These are phyloP conservation scores for Boletus rex-veris DNA, from an alignment of 768 basidiomycete genomes.

Conservation along the genomic window DNA sequence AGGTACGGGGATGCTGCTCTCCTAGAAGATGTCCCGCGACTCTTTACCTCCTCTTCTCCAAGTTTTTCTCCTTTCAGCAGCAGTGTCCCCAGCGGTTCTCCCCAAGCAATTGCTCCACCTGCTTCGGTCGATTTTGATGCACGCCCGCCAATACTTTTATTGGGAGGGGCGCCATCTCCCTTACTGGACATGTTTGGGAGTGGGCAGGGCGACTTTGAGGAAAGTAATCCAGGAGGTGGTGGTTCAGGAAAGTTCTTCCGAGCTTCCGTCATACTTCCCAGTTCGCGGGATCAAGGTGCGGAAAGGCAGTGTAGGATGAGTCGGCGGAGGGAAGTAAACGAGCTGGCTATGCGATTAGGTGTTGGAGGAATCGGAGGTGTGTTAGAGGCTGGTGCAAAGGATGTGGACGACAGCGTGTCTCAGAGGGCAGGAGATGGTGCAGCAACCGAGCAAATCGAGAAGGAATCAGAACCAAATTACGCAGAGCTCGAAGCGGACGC, in stretches of 20 bases:
- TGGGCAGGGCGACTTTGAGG: slow-evolving; percentile 18
- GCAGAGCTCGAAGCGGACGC: slow-evolving; percentile 18
- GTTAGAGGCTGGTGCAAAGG: slow-evolving; percentile 35
- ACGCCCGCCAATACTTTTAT: slow-evolving; percentile 23
- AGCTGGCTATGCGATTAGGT: slow-evolving; percentile 80
- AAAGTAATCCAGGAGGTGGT: slow-evolving; percentile 9
- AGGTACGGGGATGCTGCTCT: slow-evolving; percentile 50
- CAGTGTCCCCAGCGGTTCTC: not conserved
- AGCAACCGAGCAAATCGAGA: slow-evolving; percentile 4
- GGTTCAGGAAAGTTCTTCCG: slow-evolving; percentile 52
- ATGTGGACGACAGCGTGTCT: not conserved
- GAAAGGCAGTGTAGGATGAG: slow-evolving; percentile 58
- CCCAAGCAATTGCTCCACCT: slow-evolving; percentile 24
- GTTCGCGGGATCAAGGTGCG: slow-evolving; percentile 45
- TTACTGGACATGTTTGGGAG: slow-evolving; percentile 25
- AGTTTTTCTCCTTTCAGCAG: slow-evolving; percentile 5
- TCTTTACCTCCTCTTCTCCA: slow-evolving; percentile 34
- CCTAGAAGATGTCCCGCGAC: slow-evolving; percentile 60
- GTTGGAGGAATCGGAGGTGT: slow-evolving; percentile 71
- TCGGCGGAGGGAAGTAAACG: slow-evolving; percentile 73
- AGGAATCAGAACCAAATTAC: not conserved
- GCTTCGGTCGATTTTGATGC: slow-evolving; percentile 27
- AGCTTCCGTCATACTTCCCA: slow-evolving; percentile 66
- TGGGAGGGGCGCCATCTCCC: slow-evolving; percentile 22
- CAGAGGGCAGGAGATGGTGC: slow-evolving; percentile 3